Base-by-base conservation (phyloP, 164 flowering plant species). In the Nymphaea colorata region DNA sequence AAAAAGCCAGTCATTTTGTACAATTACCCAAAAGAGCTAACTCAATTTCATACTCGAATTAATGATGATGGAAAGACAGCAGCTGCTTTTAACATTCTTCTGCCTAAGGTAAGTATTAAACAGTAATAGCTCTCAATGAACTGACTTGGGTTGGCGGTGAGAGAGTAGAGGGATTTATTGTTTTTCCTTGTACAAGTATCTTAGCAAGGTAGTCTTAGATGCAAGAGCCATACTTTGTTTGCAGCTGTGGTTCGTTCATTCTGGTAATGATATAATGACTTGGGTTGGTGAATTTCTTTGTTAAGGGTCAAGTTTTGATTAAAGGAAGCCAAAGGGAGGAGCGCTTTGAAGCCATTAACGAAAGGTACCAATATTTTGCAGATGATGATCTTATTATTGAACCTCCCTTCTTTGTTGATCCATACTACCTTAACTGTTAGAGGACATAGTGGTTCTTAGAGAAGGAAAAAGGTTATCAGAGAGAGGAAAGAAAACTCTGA, bases 241-340 rank as follows among this genome's bases (percentile, higher is more conserved):
- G 36, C 36, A 25, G 36, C 36, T 25, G 36, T 25, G 36, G 36
- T 25, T 25, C 36, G 36, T 25, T 25, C 36, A 25, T 25, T 25
- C 36, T 25, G 36, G 36, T 25, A 25, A 25, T 25, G 36, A 6
- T 47, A 47, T 47, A 61, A 61, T 61, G 8, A n/a, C n/a, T 3
- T 61, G 17, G 64, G 63, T 5, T 61, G 67, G 5, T 63, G 59
- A 57, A 11, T 18, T 64, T 71, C 65, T 61, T 43, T 68, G 59
- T 73, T 25, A 77, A 91, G 98, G 82, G 68, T 59, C 95, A 97
- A 66, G 80, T 72, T 41, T 47, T 94, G 71, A 76, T 90, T 14
- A 72, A 86, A 65, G 99, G 96, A 44, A 79, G 96, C 85, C 96
- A 91, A 82, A 87, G 75, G 69, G 97, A 91, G 78, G 96, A 91